Percentiles rank a stretch among this genome's conserved stretches.
Evolutionary conservation across 345 rosid genomes (phyloP).

Genomic region (Camelina hispida): DNA sequence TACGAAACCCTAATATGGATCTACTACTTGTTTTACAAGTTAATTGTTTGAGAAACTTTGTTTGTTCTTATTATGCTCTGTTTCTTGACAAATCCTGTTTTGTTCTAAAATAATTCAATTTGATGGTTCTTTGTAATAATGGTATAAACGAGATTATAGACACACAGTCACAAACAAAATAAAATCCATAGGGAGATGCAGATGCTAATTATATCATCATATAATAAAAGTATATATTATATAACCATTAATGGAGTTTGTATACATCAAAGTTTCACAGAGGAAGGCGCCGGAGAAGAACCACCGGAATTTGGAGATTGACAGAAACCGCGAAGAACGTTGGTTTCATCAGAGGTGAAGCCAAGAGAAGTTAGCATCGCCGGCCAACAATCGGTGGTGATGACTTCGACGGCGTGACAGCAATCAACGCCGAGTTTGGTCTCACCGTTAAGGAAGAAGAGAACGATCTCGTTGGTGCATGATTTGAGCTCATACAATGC

Average conservation of each 20-base stretch:
- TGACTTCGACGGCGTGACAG: slow-evolving; percentile 58
- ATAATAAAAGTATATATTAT: background rate
- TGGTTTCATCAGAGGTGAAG: slow-evolving; percentile 65
- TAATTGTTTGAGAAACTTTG: background rate
- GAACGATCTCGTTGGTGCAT: slow-evolving; percentile 69
- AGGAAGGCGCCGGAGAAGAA: slow-evolving; percentile 41
- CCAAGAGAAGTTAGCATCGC: slow-evolving; percentile 75
- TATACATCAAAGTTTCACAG: slow-evolving; percentile 22
- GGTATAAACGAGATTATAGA: background rate
- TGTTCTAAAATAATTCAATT: background rate
- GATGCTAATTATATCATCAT: background rate
- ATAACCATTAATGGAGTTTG: slow-evolving; percentile 18
- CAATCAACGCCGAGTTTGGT: slow-evolving; percentile 59
- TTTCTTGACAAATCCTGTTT: slow-evolving; percentile 9
- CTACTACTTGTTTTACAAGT: background rate
- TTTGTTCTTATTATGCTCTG: background rate
- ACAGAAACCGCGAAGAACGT: slow-evolving; percentile 66
- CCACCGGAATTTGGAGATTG: slow-evolving; percentile 32
- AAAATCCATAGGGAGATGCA: background rate
- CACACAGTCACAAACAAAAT: background rate
- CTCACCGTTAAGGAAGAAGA: slow-evolving; percentile 65
- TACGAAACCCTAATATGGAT: background rate
- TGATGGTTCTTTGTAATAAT: background rate
- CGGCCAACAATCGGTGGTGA: slow-evolving; percentile 77
- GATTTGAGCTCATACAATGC: slow-evolving; percentile 65